Conservation (phyloP, 257 asterid species). For the Rubia yunnanensis region DNA sequence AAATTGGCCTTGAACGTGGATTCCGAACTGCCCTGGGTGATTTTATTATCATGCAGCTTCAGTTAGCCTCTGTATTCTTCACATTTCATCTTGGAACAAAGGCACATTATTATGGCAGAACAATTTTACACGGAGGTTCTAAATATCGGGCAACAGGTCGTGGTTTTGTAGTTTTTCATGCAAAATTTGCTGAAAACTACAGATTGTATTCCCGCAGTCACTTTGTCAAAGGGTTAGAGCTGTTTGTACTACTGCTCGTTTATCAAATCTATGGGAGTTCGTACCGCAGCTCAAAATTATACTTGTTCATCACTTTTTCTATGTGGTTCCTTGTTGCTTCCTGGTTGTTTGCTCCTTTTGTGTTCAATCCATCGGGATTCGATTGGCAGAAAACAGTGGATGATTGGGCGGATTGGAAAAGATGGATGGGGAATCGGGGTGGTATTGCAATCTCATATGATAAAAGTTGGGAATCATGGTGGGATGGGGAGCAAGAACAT, state of each 20-base stretch:
- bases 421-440: constrained; percentile 99
- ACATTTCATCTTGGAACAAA: constrained; percentile 97
- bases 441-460: constrained; percentile 84
- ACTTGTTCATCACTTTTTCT: constrained; percentile 69
- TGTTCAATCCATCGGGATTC: constrained; percentile 94
- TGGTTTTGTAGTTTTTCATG: constrained; percentile 92
- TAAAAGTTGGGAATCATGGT: constrained; percentile 99
- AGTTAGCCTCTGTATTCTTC: constrained; percentile 92
- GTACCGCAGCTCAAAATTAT: constrained; percentile 54
- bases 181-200: constrained; percentile 88
- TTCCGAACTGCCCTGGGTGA: constrained; percentile 90
- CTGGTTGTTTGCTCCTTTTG: constrained; percentile 96
- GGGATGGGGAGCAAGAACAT: constrained; percentile 95
- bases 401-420: constrained; percentile 96
- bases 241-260: constrained; percentile 56
- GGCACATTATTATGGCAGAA: constrained; percentile 82
- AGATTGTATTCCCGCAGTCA: constrained; percentile 92
- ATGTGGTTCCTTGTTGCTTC: constrained; percentile 96
- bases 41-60: constrained; percentile 87
- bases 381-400: constrained; percentile 99
- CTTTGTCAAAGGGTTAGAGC: constrained; percentile 91
- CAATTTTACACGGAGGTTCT: constrained; percentile 91
- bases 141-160: constrained; percentile 94
- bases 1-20: constrained; percentile 90
- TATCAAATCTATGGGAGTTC: constrained; percentile 74